Conservation (phyloP, 2,329 filamentous ascomycete genomes). For the Cytospora chrysosperma region DNA sequence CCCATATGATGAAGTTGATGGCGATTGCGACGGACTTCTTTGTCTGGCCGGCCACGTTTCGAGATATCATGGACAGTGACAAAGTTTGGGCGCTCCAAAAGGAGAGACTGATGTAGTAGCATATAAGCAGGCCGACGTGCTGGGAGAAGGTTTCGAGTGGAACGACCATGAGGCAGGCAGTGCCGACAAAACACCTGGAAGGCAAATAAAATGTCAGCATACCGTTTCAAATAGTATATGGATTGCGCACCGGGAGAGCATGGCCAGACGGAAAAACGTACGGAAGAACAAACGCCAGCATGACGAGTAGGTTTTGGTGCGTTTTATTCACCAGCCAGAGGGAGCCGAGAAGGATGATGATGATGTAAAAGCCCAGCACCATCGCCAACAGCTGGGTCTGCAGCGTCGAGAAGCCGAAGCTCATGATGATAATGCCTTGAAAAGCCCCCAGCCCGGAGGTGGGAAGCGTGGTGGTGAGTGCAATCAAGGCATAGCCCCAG, state of each 20-base stretch:
- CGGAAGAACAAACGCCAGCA: slow-evolving; percentile 66
- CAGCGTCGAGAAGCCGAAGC: slow-evolving; percentile 63
- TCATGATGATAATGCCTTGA: slow-evolving; percentile 70
- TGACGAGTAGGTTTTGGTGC: slow-evolving; percentile 66
- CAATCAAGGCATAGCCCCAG: slow-evolving; percentile 64
- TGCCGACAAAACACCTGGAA: slow-evolving; percentile 66
- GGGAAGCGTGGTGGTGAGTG: slow-evolving; percentile 70
- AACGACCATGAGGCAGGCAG: slow-evolving; percentile 70
- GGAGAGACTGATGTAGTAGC: slow-evolving; percentile 73
- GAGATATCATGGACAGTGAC: slow-evolving; percentile 63
- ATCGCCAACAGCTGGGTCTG: slow-evolving; percentile 73
- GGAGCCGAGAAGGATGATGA: slow-evolving; percentile 65
- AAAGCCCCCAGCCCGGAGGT: slow-evolving; percentile 73
- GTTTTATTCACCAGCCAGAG: slow-evolving; percentile 68
- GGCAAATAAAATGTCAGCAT: slow-evolving; percentile 5
- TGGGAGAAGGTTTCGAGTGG: slow-evolving; percentile 55
- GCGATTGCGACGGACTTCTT: slow-evolving; percentile 70
- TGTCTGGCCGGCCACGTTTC: slow-evolving; percentile 71
- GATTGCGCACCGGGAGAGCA: not conserved
- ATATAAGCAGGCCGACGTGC: slow-evolving; percentile 66
- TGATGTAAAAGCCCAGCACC: slow-evolving; percentile 73
- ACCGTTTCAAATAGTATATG: not conserved
- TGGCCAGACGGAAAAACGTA: slow-evolving; percentile 38
- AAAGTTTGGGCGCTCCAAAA: slow-evolving; percentile 76
- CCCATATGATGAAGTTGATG: slow-evolving; percentile 70